These are phyloP conservation scores for Diplogelasinospora grovesii DNA, from an alignment of 495 filamentous ascomycete genomes.

Conservation along the genomic window DNA sequence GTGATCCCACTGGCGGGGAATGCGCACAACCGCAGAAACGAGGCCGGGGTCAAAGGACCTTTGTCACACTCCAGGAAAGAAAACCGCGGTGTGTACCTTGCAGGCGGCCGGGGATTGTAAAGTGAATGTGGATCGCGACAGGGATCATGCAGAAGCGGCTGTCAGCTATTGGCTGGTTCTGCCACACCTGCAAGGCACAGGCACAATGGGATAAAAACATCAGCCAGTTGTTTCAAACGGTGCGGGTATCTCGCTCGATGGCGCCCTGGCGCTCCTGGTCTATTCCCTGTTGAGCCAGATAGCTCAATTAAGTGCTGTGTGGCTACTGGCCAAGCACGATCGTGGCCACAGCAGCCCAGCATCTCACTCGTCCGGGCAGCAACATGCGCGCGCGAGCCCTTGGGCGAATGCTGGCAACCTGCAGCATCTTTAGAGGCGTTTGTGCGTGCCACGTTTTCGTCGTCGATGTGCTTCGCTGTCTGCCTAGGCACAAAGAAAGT, in stretches of 20 bases:
- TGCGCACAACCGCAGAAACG: no score
- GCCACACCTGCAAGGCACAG: slow-evolving; percentile 16
- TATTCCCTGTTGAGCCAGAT: slow-evolving; percentile 1
- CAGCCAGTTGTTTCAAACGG: slow-evolving; percentile 13
- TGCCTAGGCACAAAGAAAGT: no score
- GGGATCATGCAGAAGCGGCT: not conserved
- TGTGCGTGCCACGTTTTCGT: not conserved
- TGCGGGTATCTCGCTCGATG: slow-evolving; percentile 1
- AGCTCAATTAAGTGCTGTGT: no score
- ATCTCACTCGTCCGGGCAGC: not conserved
- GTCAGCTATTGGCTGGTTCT: slow-evolving; percentile 8
- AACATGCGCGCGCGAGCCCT: not conserved
- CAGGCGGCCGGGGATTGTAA: slow-evolving; percentile 7
- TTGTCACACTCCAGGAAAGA: not conserved
- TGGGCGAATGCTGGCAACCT: not conserved
- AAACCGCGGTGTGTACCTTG: slow-evolving; percentile 4
- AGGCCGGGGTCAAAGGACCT: not conserved
- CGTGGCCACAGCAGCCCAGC: not conserved
- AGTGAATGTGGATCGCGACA: not conserved
- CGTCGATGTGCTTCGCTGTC: no score
- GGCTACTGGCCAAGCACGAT: not conserved
- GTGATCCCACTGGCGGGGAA: no score
- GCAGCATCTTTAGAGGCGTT: not conserved
- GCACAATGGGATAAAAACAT: slow-evolving; percentile 6
- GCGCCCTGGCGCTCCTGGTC: not conserved